Evolutionary conservation across 106 monocot species (phyloP), one percentile per base, ranked within the genome.

Genomic region (Chionographis japonica): DNA sequence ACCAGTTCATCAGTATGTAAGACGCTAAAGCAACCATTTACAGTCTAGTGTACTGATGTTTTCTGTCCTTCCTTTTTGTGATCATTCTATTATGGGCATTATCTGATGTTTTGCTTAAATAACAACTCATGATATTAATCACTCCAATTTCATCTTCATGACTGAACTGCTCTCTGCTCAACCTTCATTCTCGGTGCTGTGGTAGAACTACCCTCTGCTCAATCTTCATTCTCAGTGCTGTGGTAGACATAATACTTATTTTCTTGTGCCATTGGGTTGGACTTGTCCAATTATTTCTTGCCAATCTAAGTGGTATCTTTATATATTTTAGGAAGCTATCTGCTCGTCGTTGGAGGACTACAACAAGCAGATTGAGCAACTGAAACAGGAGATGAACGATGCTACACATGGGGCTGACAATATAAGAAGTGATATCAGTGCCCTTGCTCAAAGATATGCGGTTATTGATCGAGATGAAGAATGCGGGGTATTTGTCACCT

Each of bases 301-400:
- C 27, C 27, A 27, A 27, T 27, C 27, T 27, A 27, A 27, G 27
- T 27, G 27, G 27, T 27, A 27, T 27, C 27, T 27, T 70, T 12
- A 11, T 66, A 52, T 17, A 15, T 60, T 66, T 14, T 75, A 98
- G 97, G 97, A 98, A 73, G 97, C 93, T 69, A 98, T 98, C 58
- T 98, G 92, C 66, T 83, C 93, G 58, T 90, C 97, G 0, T 74
- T 98, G 77, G 93, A 92, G 52, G 97, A 92, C 60, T 98, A 98
- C 70, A 90, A 98, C 78, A 89, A 85, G 72, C 97, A 93, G 76
- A 98, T 98, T 70, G 90, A 98, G 69, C 83, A 83, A 75, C 58
- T 98, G 55, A 98, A 93, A 74, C 70, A 90, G 63, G 97, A 98
- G 65, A 98, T 98, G 97, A 80, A 92, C 70, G 97, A 98, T 85